Percentiles rank a stretch among this genome's conserved stretches.
Evolutionary conservation across 768 basidiomycete species (phyloP).

Genomic region (Phylloporus arenicola): DNA sequence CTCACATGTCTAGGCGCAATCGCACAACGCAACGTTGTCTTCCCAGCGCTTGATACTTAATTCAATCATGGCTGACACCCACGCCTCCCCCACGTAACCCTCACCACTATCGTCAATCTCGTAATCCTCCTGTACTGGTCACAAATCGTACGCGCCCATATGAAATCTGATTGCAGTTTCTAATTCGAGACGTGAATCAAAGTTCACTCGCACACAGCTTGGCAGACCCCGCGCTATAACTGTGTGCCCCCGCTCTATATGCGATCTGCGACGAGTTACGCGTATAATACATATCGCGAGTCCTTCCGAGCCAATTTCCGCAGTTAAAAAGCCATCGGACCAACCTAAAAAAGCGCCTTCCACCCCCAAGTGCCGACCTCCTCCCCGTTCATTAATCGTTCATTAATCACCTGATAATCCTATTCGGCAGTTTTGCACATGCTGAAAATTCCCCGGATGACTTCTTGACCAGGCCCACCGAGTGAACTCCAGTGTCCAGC

Average conservation of each 20-base stretch:
- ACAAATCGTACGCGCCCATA: slow-evolving; percentile 6
- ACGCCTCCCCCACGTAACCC: slow-evolving; percentile 15
- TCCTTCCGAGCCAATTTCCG: slow-evolving; percentile 18
- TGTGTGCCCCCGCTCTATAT: slow-evolving; percentile 9
- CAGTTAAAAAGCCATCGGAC: slow-evolving; percentile 14
- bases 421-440: slow-evolving; percentile 39
- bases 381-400: slow-evolving; percentile 24
- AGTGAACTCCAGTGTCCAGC: slow-evolving; percentile 52
- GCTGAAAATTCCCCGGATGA: slow-evolving; percentile 53
- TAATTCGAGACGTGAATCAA: slow-evolving; percentile 18
- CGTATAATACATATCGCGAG: slow-evolving; percentile 10
- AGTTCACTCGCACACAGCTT: slow-evolving; percentile 19
- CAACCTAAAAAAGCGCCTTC: slow-evolving; percentile 1
- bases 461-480: slow-evolving; percentile 25
- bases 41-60: slow-evolving; percentile 6
- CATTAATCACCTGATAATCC: slow-evolving; percentile 27
- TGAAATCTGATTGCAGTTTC: slow-evolving; percentile 9
- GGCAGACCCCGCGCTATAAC: slow-evolving; percentile 3
- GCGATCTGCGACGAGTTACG: slow-evolving; percentile 9
- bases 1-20: not conserved
- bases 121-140: slow-evolving; percentile 10
- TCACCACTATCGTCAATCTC: slow-evolving; percentile 6
- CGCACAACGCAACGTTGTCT: not conserved
- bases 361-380: not conserved
- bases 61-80: slow-evolving; percentile 2